Evolutionary conservation across 2,329 filamentous ascomycete genomes (phyloP), one percentile per base, ranked within the genome.

Genomic region (Ophiostoma sp.): DNA sequence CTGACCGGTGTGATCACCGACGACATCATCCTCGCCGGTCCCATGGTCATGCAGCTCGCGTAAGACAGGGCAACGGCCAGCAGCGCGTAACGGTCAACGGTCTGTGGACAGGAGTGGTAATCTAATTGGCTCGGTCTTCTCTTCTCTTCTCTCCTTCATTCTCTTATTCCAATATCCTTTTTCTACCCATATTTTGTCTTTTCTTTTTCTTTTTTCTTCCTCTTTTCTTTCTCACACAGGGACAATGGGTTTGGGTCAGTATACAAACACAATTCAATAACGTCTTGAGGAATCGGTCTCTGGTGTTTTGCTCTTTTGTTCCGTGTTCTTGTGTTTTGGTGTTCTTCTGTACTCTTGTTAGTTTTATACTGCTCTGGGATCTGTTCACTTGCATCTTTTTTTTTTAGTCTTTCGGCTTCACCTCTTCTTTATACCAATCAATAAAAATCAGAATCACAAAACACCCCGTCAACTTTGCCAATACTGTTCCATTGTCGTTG

Each of bases 11-110:
- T 80, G 49, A 75, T 89, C 70, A 84, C 82, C 2, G 87, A 90
- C 77, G 84, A 83, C 67, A 87, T 88, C 73, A 86, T 87, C 64
- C 79, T 91, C 72, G 88, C 89, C 73, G 89, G 87, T 1, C 85
- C 86, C 64, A 83, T 87, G 79, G 83, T 85, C 66, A 78, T 88
- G 76, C 78, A 81, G 65, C 76, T 86, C 64, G 83, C 82, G 72
- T 84, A 71, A 63, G 18, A 38, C 41, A 27, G 2, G 27, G 27
- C 27, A 27, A 27, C 27, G 2, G 27, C 27, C 27, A 27, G 27
- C 27, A 27, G 27, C 27, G 27, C 27, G 27, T 27, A 27, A 27
- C 27, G 27, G 27, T 27, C 27, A 27, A 27, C 27, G 27, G 27
- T 27, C 27, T 27, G 27, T 27, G 27, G 27, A 27, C 27, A 27